Evolutionary conservation across 2,329 filamentous ascomycete species (phyloP), one percentile per base, ranked within the genome.

Genomic region (Tothia fuscella): DNA sequence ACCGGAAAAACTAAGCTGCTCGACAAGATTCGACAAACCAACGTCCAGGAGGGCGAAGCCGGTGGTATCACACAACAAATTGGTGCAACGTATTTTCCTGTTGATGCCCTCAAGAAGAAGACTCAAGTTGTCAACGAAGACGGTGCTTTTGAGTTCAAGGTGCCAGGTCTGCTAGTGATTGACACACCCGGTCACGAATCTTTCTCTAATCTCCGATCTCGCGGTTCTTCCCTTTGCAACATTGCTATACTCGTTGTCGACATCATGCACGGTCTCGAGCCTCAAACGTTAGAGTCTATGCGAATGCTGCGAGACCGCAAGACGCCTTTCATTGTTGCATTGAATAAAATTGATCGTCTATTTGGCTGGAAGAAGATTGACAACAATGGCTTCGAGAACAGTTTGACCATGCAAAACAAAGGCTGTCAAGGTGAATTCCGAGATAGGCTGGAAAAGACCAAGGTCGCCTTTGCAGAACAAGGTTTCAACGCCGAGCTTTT

Each of bases 61-160:
- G 93, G 91, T 72, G 91, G 91, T 79, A 98, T 98, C 57, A 98
- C 91, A 6, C 91, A 98, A 66, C 91, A 98, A 65, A 98, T 98
- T 57, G 91, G 91, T 80, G 91, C 91, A 39, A 98, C 91, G 2
- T 98, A 96, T 70, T 98, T 98, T 75, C 93, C 91, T 6, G 81
- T 89, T 26, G 89, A 96, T 41, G 86, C 91, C 46, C 80, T 98
- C 57, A 74, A 77, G 64, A 81, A 88, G 61, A 98, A 98, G 75
- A 94, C 86, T 13, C 75, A 78, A 16, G 89, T 96, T 13, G 83
- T 98, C 58, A 98, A 98, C 71, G 74, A 76, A 56, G 87, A 98
- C 57, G 79, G 80, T 54, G 73, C 73, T 43, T 95, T 98, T 61
- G 84, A 95, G 48, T 93, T 95, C 76, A 98, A 95, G 69, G 85